phyloP scores from a whole-genome alignment of 257 asterid genomes.

The Sherardia arvensis region DNA sequence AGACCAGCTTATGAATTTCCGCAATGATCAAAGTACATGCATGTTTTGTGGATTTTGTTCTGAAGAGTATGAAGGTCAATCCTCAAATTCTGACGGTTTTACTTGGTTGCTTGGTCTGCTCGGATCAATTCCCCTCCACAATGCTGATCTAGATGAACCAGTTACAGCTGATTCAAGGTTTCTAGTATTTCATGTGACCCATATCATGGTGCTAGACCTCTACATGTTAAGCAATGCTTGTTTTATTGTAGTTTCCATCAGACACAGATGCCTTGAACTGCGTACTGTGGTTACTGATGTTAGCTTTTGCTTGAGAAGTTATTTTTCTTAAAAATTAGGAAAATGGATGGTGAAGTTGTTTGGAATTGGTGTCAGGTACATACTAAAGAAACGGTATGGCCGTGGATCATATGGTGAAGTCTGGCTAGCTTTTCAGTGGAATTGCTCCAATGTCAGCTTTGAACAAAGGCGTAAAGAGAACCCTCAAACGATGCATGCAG shows the following conservation, averaged over 20 bases:
- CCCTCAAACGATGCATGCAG: constrained; percentile 20
- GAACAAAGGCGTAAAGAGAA: constrained; percentile 26
- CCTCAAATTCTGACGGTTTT: constrained; percentile 75
- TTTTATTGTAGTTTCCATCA: not conserved
- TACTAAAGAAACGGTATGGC: constrained; percentile 83
- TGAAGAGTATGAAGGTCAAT: constrained; percentile 55
- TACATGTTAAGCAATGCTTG: not conserved
- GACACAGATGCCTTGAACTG: not conserved
- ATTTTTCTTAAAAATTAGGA: not conserved
- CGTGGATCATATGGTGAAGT: constrained; percentile 99
- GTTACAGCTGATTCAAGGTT: constrained; percentile 60
- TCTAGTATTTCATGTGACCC: not conserved
- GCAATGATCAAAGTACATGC: constrained; percentile 57
- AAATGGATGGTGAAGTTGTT: not conserved
- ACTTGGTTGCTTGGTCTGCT: constrained; percentile 84
- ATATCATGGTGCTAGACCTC: not conserved
- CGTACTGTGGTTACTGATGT: not conserved
- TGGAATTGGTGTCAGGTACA: constrained; percentile 42
- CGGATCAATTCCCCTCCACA: constrained; percentile 76
- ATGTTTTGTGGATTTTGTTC: constrained; percentile 47
- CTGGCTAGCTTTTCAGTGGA: constrained; percentile 97
- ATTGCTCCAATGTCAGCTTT: constrained; percentile 54
- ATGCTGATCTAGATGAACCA: constrained; percentile 56
- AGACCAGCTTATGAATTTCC: constrained; percentile 56
- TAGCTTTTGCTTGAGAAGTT: not conserved